These are phyloP conservation scores for Torulaspora franciscae DNA, from an alignment of 805 yeast species.

Conservation along the genomic window DNA sequence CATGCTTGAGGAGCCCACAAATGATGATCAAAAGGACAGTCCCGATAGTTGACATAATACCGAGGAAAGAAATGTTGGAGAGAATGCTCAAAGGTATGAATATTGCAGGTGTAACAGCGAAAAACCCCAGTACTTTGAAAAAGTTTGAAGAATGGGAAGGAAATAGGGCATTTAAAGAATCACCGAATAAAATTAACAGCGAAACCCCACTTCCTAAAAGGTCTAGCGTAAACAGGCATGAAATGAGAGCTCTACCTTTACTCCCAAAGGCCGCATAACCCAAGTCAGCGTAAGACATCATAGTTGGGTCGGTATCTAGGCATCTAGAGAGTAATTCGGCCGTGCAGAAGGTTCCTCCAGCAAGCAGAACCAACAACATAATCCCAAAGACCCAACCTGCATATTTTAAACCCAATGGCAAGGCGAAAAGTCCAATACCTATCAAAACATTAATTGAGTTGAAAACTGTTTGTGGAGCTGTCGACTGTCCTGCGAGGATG, in stretches of 20 bases:
- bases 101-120: slow-evolving; percentile 74
- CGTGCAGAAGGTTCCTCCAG: slow-evolving; percentile 66
- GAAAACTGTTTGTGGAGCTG: slow-evolving; percentile 71
- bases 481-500: slow-evolving; percentile 75
- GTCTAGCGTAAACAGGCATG: slow-evolving; percentile 70
- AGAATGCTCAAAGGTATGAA: slow-evolving; percentile 70
- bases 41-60: slow-evolving; percentile 64
- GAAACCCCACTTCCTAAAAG: slow-evolving; percentile 79
- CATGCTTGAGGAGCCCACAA: slow-evolving; percentile 58
- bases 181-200: slow-evolving; percentile 75
- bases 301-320: slow-evolving; percentile 72
- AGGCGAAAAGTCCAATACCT: slow-evolving; percentile 70
- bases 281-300: slow-evolving; percentile 83
- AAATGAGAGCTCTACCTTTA: slow-evolving; percentile 66
- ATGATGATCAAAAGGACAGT: slow-evolving; percentile 54
- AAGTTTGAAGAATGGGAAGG: slow-evolving; percentile 48
- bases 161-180: slow-evolving; percentile 67
- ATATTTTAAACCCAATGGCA: slow-evolving; percentile 62
- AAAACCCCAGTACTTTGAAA: slow-evolving; percentile 64
- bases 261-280: slow-evolving; percentile 84
- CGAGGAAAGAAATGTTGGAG: slow-evolving; percentile 63
- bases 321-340: slow-evolving; percentile 70
- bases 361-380: slow-evolving; percentile 54
- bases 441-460: slow-evolving; percentile 72
- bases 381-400: slow-evolving; percentile 72